A percentile compares a stretch with the other conserved stretches of the same genome.
Evolutionary conservation across 139 green algal species (phyloP).

Genomic region (Volvox africanus): DNA sequence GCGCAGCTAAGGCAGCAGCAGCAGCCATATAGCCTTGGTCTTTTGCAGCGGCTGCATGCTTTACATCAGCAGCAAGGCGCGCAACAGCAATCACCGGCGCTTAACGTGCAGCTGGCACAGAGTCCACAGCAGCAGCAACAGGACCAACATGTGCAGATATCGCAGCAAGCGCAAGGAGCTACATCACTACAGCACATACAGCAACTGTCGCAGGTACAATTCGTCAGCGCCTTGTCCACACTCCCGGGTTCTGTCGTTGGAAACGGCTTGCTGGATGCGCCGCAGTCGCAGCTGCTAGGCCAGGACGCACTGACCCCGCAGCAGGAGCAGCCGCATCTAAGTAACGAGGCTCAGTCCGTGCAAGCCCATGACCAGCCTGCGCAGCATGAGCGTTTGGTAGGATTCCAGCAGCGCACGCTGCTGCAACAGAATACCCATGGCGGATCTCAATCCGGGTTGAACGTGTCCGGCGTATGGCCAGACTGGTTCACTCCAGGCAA

Average conservation of each 20-base stretch:
- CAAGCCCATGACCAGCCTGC: background rate
- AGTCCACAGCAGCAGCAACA: conserved; percentile 22
- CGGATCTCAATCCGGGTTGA: background rate
- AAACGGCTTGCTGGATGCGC: background rate
- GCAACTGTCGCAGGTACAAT: background rate
- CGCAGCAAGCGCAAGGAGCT: background rate
- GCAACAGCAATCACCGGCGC: background rate
- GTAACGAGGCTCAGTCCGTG: background rate
- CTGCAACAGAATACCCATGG: background rate
- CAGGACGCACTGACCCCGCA: background rate
- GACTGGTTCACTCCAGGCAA: too few relatives aligned
- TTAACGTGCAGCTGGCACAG: background rate
- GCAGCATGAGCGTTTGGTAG: background rate
- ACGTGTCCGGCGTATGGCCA: too few relatives aligned
- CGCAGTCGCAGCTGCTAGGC: background rate
- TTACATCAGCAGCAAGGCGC: conserved; percentile 33
- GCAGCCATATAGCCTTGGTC: background rate
- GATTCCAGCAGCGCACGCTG: conserved; percentile 1
- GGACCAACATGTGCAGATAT: background rate
- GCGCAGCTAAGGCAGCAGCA: background rate
- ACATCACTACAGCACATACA: background rate
- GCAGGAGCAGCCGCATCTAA: background rate
- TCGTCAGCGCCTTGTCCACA: background rate
- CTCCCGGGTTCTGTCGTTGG: background rate
- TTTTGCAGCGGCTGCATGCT: background rate